A percentile compares a stretch with the other conserved stretches of the same genome.
phyloP scores from a whole-genome alignment of 805 yeast genomes.

The Jamesozyma lodderae region DNA sequence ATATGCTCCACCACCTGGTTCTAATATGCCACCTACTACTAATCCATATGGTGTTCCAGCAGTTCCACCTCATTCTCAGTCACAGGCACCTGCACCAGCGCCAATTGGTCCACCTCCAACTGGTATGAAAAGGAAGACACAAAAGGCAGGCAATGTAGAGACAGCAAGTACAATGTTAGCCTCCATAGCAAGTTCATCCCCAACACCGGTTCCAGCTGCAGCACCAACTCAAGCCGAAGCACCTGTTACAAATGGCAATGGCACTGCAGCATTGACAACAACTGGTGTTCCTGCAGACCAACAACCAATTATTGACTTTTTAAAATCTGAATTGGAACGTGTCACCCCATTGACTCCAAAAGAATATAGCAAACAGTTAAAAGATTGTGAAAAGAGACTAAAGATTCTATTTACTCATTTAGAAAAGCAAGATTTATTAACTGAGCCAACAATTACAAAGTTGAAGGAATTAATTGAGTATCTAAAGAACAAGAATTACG shows the following conservation, averaged over 20 bases:
- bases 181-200: slow-evolving; percentile 9
- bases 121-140: slow-evolving; percentile 17
- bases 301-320: slow-evolving; percentile 47
- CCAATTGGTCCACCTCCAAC: slow-evolving; percentile 31
- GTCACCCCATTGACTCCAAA: slow-evolving; percentile 71
- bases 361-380: slow-evolving; percentile 59
- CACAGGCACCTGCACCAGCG: slow-evolving; percentile 19
- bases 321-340: slow-evolving; percentile 46
- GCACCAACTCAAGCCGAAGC: slow-evolving; percentile 2
- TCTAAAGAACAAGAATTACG: slow-evolving; percentile 46
- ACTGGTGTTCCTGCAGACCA: slow-evolving; percentile 45
- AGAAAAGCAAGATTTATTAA: slow-evolving; percentile 59
- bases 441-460: slow-evolving; percentile 44
- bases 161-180: slow-evolving; percentile 18
- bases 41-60: slow-evolving; percentile 34
- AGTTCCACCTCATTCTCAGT: slow-evolving; percentile 1
- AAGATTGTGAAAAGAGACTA: slow-evolving; percentile 76
- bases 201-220: not conserved
- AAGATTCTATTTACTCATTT: slow-evolving; percentile 68
- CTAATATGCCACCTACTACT: slow-evolving; percentile 20
- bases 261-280: slow-evolving; percentile 20
- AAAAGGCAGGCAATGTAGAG: slow-evolving; percentile 13
- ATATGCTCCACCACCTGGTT: slow-evolving; percentile 17
- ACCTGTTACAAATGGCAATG: slow-evolving; percentile 3
- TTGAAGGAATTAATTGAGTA: slow-evolving; percentile 44